Evolutionary conservation across 768 basidiomycete genomes (phyloP).

Genomic region (Termitomyces sp.): DNA sequence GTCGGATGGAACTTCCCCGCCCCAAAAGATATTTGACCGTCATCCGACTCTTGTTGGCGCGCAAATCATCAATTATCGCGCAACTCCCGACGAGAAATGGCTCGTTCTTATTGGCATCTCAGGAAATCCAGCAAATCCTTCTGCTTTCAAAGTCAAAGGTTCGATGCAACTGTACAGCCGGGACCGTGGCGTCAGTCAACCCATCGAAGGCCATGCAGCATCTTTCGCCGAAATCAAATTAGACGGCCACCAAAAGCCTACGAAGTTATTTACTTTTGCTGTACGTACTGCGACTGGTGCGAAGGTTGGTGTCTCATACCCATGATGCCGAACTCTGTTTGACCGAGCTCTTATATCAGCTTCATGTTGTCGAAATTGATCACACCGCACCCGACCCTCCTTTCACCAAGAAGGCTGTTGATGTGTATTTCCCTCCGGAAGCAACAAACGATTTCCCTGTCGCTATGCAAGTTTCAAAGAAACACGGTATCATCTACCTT

Average conservation of each 20-base stretch:
- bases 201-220: conserved; percentile 98
- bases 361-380: conserved; percentile 98
- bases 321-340: not conserved
- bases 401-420: conserved; percentile 95
- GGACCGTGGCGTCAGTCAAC: conserved; percentile 91
- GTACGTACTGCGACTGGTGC: conserved; percentile 96
- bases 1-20: conserved; percentile 64
- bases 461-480: conserved; percentile 97
- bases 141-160: conserved; percentile 98
- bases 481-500: conserved; percentile 94
- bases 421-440: conserved; percentile 98
- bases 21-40: conserved; percentile 94
- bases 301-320: conserved; percentile 51
- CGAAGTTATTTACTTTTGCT: conserved; percentile 93
- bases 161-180: conserved; percentile 95
- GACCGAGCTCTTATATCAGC: conserved; percentile 37
- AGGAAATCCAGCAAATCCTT: conserved; percentile 86
- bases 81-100: conserved; percentile 94
- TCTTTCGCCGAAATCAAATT: conserved; percentile 89
- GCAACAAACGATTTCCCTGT: conserved; percentile 99
- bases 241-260: conserved; percentile 79
- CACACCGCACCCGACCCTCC: conserved; percentile 89
- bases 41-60: conserved; percentile 90
- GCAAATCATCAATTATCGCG: conserved; percentile 98
- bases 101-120: conserved; percentile 94